phyloP scores from a whole-genome alignment of 805 yeast species.

The Ogataea pini region DNA sequence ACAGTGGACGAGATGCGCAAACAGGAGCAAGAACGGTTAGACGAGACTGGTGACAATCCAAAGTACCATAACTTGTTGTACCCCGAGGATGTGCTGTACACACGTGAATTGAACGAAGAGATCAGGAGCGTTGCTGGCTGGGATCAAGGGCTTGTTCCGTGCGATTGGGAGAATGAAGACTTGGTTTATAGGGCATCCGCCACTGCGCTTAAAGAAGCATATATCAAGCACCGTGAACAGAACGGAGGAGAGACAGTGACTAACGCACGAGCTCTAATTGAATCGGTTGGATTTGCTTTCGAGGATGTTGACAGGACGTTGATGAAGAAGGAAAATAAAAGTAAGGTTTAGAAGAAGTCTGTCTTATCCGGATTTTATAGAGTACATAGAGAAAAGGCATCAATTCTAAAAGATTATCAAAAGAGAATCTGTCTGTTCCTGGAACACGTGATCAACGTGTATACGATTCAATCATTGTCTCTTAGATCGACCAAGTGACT shows the following conservation, averaged over 20 bases:
- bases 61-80: constrained; percentile 51
- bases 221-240: constrained; percentile 40
- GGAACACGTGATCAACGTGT: not conserved
- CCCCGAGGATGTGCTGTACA: constrained; percentile 61
- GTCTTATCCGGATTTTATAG: not conserved
- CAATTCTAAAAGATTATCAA: too few relatives aligned
- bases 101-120: constrained; percentile 42
- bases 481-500: too few relatives aligned
- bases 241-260: constrained; percentile 35
- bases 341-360: not conserved
- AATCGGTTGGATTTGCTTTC: constrained; percentile 16
- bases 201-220: constrained; percentile 48
- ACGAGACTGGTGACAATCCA: constrained; percentile 45
- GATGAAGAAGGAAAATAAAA: not conserved
- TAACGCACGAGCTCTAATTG: constrained; percentile 10
- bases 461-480: too few relatives aligned
- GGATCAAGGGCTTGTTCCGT: constrained; percentile 50
- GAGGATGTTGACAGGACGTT: constrained; percentile 15
- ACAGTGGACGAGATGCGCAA: constrained; percentile 43
- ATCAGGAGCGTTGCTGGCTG: constrained; percentile 25
- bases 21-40: constrained; percentile 42
- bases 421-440: not conserved
- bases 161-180: constrained; percentile 52
- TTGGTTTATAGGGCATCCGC: constrained; percentile 44
- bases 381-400: too few relatives aligned